Percentiles rank a stretch among this genome's conserved stretches.
Conservation (phyloP, 2,329 filamentous ascomycete species). For the Geosmithia morbida region DNA sequence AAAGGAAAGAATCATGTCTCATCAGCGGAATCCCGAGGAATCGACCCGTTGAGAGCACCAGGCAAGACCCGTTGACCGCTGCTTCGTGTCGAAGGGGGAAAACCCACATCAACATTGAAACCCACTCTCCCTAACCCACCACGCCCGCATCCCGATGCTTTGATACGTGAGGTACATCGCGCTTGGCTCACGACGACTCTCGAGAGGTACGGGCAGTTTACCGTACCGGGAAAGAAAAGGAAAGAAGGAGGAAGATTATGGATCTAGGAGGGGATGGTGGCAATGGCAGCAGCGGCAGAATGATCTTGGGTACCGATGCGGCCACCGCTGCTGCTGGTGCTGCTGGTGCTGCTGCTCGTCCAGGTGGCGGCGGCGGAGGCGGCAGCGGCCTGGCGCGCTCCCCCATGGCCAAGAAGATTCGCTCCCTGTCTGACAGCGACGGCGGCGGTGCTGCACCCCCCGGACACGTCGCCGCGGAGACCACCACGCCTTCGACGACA, state of each 20-base stretch:
- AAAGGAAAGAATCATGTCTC: background rate
- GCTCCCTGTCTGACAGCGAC: conserved; percentile 52
- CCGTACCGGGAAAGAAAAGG: background rate
- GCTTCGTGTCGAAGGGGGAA: background rate
- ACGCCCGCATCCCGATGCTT: background rate
- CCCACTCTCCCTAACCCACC: background rate
- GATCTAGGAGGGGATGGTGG: background rate
- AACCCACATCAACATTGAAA: background rate
- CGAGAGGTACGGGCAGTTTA: background rate
- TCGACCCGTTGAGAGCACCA: background rate
- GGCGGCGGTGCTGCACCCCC: conserved; percentile 7
- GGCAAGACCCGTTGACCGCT: background rate
- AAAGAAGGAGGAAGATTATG: background rate
- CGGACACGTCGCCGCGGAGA: too few relatives aligned
- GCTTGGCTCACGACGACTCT: background rate
- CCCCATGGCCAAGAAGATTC: conserved; percentile 39
- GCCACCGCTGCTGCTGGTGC: background rate
- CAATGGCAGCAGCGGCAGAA: background rate
- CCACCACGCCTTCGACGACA: conserved; percentile 9
- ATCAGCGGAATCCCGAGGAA: background rate
- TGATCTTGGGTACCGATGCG: too few relatives aligned
- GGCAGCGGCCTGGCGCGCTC: conserved; percentile 14
- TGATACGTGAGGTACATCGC: background rate
- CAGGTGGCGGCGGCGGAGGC: background rate
- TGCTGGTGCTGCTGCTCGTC: background rate